Evolutionary conservation across 305 asterid species (phyloP).

Genomic region (Solanum hybrid): DNA sequence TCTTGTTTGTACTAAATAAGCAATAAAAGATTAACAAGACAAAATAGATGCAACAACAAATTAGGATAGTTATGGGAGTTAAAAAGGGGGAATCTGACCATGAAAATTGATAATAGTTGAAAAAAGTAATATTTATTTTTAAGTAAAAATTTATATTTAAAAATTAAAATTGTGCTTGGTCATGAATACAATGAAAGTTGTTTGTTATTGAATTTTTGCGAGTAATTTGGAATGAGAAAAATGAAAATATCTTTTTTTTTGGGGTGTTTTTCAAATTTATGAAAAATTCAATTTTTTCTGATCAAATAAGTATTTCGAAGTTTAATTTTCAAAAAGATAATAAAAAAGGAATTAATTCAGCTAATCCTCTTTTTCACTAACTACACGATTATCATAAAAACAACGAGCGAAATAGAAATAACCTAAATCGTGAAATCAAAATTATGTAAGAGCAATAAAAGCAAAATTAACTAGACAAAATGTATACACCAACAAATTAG

Average conservation of each 20-base stretch:
- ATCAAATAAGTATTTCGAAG: not conserved
- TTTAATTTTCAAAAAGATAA: not conserved
- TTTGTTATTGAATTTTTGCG: too few relatives aligned
- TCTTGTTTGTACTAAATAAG: not conserved
- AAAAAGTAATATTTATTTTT: too few relatives aligned
- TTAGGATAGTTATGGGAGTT: not conserved
- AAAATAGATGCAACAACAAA: not conserved
- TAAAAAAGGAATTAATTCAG: not conserved
- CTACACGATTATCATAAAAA: not conserved
- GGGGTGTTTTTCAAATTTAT: not conserved
- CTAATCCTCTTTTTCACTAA: not conserved
- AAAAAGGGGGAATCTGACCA: not conserved
- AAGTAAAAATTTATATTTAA: not conserved
- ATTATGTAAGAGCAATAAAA: not conserved
- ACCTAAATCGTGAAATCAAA: fast-evolving
- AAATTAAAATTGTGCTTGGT: too few relatives aligned
- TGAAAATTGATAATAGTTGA: not conserved
- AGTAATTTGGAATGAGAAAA: not conserved
- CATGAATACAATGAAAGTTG: too few relatives aligned
- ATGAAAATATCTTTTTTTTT: not conserved
- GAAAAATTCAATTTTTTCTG: not conserved
- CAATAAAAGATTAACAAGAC: not conserved
- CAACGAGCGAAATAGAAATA: not conserved
- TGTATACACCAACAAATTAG: not conserved
- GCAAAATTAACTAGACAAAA: not conserved